Base-by-base conservation (phyloP, 345 rosid species). In the Hibiscus trionum region DNA sequence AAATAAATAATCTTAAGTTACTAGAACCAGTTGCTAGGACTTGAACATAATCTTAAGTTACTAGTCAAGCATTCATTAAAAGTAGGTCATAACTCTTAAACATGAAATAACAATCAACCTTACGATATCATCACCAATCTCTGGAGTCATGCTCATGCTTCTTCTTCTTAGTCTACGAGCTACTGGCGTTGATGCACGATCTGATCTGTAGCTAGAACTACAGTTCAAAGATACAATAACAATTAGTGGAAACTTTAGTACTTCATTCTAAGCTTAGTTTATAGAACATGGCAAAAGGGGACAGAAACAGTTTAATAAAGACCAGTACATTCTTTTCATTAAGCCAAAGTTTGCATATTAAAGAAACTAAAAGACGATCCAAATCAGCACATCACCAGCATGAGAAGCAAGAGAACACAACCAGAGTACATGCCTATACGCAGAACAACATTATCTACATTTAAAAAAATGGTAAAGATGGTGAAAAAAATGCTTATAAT, bases 61-160 rank as follows among this genome's bases (percentile, higher is more conserved):
- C 17, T 14, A 58, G 56, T 47, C 24, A 12, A 58, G 50, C 53
- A 71, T 57, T 14, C 26, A 15, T 11, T 11, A 47, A 47, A 29
- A 71, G 6, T 2, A 49, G 19, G 62, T 31, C 19, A 17, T 29
- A 62, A 70, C 44, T 46, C 33, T 58, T 42, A 50, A 72, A 7
- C 42, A 37, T 37, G 42, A 37, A 66, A 37, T 82, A 74, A 78
- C 31, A 46, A 82, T 72, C 83, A 84, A 95, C 99, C 99, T 95
- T 75, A 89, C 99, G 39, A 95, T 93, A 81, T 95, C 96, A 85
- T 95, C 99, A 37, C 99, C 94, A 78, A 95, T 93, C 86, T 93
- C 96, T 3, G 98, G 98, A 70, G 99, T 93, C 80, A 95, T 93
- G 82, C 99, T 95, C 66, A 90, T 87, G 87, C 55, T 50, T 50